Base-by-base conservation (phyloP, 495 filamentous ascomycete species). In the Podospora didyma region DNA sequence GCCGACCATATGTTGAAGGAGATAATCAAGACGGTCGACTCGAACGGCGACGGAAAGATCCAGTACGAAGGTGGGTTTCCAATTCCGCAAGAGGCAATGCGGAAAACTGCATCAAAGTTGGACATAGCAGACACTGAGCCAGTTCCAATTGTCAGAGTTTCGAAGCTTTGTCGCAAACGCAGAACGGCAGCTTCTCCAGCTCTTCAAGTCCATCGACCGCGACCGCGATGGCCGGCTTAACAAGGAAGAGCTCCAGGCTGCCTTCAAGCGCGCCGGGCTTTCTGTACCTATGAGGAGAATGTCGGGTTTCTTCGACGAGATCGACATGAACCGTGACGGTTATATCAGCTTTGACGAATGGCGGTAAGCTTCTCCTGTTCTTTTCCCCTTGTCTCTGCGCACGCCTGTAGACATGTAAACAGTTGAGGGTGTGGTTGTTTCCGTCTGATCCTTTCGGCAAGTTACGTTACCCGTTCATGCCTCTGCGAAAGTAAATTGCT, bases 321-420 rank as follows among this genome's bases (percentile, higher is more conserved):
- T 98, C 49, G 94, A 98, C 71, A 82, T 80, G 66, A 93, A 98
- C 70, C 80, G 86, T 54, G 93, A 97, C 71, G 95, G 87, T 16
- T 81, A 82, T 53, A 96, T 98, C 59, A 88, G 79, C 44, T 98
- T 94, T 72, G 82, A 89, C 54, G 94, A 98, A 77, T 98, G 94
- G 94, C 89, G 94, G 93, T 97, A 87, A 67, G 84, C 70, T 56
- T 17, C 47, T 28, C 7, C 45, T 44, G 51, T 35, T 37, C 49
- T 46, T 54, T 52, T 51, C 22, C 16, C 6, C 19, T 37, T 49
- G 21, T 20, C 42, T 4, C 23, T 57, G 48, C 52, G 51, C 51
- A 54, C 9, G 26, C 26, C 26, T 9, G 34, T 34, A 21, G n/a
- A 2, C 44, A 34, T 34, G 35, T 28, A 56, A 47, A 28, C 53